Evolutionary conservation across 2,329 filamentous ascomycete species (phyloP).

Genomic region (Aureobasidium sp.): DNA sequence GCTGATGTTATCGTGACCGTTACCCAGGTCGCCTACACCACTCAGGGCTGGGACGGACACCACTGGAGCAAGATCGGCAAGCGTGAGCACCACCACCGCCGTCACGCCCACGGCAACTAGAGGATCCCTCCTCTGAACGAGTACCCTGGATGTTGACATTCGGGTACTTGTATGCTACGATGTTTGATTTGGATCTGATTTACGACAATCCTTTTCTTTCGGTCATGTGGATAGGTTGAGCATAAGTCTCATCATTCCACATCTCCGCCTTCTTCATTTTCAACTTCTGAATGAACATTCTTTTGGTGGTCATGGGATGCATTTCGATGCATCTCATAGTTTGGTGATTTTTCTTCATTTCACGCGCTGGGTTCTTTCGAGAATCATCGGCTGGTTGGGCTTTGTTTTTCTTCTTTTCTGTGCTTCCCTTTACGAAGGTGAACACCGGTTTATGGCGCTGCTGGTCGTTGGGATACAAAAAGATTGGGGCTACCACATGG

Average conservation of each 20-base stretch:
- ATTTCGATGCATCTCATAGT: not conserved
- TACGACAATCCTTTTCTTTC: constrained; percentile 12
- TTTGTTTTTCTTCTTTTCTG: not conserved
- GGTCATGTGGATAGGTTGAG: not conserved
- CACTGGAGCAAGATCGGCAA: not conserved
- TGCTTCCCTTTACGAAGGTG: not conserved
- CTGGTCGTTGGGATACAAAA: constrained; percentile 7
- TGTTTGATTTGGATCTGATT: constrained; percentile 9
- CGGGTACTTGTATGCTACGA: constrained; percentile 3
- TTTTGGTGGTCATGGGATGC: constrained; percentile 1
- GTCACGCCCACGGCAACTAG: constrained; percentile 19
- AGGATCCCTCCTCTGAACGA: not conserved
- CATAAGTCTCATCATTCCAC: not conserved
- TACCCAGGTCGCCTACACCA: constrained; percentile 21
- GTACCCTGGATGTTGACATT: constrained; percentile 12
- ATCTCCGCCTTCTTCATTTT: not conserved
- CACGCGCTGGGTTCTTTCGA: not conserved
- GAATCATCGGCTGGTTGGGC: not conserved
- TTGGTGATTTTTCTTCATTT: not conserved
- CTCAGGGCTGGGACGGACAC: constrained; percentile 12
- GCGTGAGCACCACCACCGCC: constrained; percentile 20
- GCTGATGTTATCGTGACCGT: constrained; percentile 14
- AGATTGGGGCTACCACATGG: constrained; percentile 1
- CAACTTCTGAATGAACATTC: constrained; percentile 8
- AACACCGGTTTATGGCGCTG: constrained; percentile 1